These are phyloP conservation scores for Candida maris DNA, from an alignment of 805 yeast genomes.

Conservation along the genomic window DNA sequence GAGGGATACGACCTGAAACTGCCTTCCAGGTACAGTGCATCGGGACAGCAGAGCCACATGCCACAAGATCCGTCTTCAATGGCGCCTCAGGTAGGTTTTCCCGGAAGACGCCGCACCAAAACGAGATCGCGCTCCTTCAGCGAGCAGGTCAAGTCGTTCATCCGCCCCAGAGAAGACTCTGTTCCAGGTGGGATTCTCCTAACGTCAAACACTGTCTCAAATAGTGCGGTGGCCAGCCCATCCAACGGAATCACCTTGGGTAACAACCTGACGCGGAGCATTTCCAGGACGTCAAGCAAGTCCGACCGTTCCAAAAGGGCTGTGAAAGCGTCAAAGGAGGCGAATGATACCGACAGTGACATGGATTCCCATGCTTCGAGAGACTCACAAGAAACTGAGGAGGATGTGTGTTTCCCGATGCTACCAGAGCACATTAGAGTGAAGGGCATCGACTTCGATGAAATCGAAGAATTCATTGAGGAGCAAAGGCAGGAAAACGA, in stretches of 20 bases:
- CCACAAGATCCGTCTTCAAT: not conserved
- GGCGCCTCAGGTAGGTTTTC: slow-evolving; percentile 4
- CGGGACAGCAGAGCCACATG: slow-evolving; percentile 2
- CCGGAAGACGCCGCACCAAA: slow-evolving; percentile 17
- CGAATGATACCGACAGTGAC: slow-evolving; percentile 51
- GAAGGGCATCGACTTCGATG: slow-evolving; percentile 87
- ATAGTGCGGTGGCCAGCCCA: not conserved
- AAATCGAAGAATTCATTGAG: slow-evolving; percentile 74
- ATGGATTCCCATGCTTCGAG: slow-evolving; percentile 70
- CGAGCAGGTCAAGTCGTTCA: slow-evolving; percentile 39
- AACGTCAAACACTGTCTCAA: slow-evolving; percentile 5
- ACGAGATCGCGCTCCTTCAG: slow-evolving; percentile 38
- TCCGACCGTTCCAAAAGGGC: slow-evolving; percentile 24
- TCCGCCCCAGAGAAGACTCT: slow-evolving; percentile 32
- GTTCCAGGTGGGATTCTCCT: slow-evolving; percentile 30
- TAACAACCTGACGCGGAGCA: slow-evolving; percentile 21
- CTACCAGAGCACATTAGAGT: slow-evolving; percentile 54
- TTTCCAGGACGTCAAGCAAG: slow-evolving; percentile 31
- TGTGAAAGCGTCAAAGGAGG: slow-evolving; percentile 11
- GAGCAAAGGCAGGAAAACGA: slow-evolving; percentile 53
- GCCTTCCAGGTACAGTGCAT: slow-evolving; percentile 17
- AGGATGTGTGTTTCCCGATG: slow-evolving; percentile 97
- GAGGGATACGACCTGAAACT: slow-evolving; percentile 24
- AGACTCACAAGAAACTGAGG: slow-evolving; percentile 87
- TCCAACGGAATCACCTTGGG: slow-evolving; percentile 15